Evolutionary conservation across 768 basidiomycete genomes (phyloP), one percentile per base, ranked within the genome.

Genomic region (Lanmaoa rubissima): DNA sequence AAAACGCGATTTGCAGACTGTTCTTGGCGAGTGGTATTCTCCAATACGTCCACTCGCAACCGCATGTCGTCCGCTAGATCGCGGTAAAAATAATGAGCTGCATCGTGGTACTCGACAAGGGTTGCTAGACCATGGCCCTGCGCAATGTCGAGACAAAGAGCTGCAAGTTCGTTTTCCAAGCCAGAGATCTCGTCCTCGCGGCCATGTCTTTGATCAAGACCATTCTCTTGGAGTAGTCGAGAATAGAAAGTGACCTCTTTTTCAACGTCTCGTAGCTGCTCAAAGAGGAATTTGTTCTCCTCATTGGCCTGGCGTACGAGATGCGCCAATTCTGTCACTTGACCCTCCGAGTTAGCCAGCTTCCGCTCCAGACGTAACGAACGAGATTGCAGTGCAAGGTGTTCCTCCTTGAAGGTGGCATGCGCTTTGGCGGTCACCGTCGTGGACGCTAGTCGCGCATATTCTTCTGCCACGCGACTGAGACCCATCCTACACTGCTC

Each of bases 281-380:
- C 54, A 4, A 41, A 26, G 28, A 89, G 73, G 8, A 81, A 62
- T 12, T 58, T 57, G 59, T 81, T 87, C 49, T 83, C 76, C 14
- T 85, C 82, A 45, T 79, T 79, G 28, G 74, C 71, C 28, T 83
- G 79, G 26, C 86, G 83, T 61, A 87, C 75, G 41, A 90, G 78
- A 57, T 81, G 73, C 1, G 83, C 82, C 9, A 91, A 73, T 58
- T 89, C 87, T 13, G 74, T 68, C 21, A 87, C 85, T 65, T 90
- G 87, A 17, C 73, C 82, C 53, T 89, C 84, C 5, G 86, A 76
- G 63, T 86, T 87, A 40, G 81, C 82, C 14, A 89, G 74, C 68
- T 86, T 88, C 57, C 88, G 82, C 61, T 87, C 83, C 13, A 89
- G 72, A 31, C 87, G 83, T 28, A 76, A 68, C 26, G 74, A 70